Conservation (phyloP, 768 basidiomycete genomes). For the Filobasidium floriforme region DNA sequence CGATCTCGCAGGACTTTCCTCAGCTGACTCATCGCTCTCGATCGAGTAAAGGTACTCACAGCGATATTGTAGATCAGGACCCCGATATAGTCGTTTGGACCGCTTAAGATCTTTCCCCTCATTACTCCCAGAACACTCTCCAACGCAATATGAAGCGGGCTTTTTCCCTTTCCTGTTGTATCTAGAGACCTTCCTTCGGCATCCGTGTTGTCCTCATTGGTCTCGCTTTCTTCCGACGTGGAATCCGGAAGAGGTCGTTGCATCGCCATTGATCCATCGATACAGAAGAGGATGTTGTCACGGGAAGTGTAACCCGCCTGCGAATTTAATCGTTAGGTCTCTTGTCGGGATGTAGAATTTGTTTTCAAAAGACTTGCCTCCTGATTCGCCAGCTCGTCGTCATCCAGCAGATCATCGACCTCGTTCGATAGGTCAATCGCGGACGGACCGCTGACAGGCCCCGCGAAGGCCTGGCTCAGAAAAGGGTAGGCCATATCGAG, state of each 20-base stretch:
- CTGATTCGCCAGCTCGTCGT: slow-evolving; percentile 11
- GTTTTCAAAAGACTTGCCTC: too few species aligned
- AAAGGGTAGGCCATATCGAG: slow-evolving; percentile 7
- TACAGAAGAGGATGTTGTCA: slow-evolving; percentile 89
- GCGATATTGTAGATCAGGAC: slow-evolving; percentile 81
- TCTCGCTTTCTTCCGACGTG: slow-evolving; percentile 26
- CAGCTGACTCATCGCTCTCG: too few species aligned
- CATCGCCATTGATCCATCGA: slow-evolving; percentile 91
- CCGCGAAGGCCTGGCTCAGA: neutral
- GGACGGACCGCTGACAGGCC: neutral
- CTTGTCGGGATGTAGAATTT: neutral
- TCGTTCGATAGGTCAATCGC: slow-evolving; percentile 5
- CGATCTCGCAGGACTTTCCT: too few species aligned
- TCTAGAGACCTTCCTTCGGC: slow-evolving; percentile 51
- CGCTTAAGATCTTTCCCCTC: slow-evolving; percentile 79
- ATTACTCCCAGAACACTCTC: slow-evolving; percentile 77
- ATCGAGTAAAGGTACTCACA: slow-evolving; percentile 19
- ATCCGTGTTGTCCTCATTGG: slow-evolving; percentile 4
- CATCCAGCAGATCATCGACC: slow-evolving; percentile 15
- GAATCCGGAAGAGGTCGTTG: slow-evolving; percentile 61
- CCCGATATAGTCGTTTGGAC: slow-evolving; percentile 82
- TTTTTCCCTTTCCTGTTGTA: slow-evolving; percentile 52
- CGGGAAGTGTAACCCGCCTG: slow-evolving; percentile 43
- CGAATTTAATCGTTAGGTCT: neutral
- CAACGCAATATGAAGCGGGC: slow-evolving; percentile 69